Evolutionary conservation across 345 rosid species (phyloP), one percentile per base, ranked within the genome.

Genomic region (Crucihimalaya himalaica): DNA sequence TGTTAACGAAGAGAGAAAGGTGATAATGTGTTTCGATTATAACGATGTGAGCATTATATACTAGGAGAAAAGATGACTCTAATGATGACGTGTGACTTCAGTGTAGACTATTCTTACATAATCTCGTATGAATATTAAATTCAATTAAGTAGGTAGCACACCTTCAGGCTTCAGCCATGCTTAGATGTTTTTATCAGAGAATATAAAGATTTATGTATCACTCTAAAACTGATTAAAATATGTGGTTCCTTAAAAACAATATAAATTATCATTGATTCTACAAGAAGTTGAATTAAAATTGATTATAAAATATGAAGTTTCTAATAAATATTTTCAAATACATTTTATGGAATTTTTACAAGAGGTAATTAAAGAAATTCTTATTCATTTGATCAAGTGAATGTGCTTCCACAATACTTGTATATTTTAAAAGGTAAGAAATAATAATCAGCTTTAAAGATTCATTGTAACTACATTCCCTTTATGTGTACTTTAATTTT

Each of bases 31-130:
- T 53, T 68, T 46, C 71, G 80, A 70, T 47, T 28, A 47, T 55
- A 35, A 70, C 80, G 71, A 70, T 70, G 80, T 15, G n/a, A n/a
- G 58, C 16, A 28, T 51, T 63, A 76, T 47, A 76, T 8, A 63
- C 53, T 11, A 61, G n/a, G 46, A 63, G 63, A 61, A 37, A 8
- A 2, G n/a, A 34, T 46, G 14, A 6, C 34, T 56, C 18, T 29
- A 21, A 9, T 7, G 73, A 28, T 58, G 73, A 74, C 78, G 78
- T 66, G 73, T 5, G 67, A 66, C 61, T 57, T 57, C 43, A 56
- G 15, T 45, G 78, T 66, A 60, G 46, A 50, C 46, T 60, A 67
- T 28, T 67, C 68, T 37, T 28, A 48, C 57, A 43, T 43, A 21
- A 31, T 21, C 19, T 31, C 19, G 29, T 71, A 4, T 0, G 9